Conservation (phyloP, 805 yeast genomes). For the Nakazawaea siamensis region DNA sequence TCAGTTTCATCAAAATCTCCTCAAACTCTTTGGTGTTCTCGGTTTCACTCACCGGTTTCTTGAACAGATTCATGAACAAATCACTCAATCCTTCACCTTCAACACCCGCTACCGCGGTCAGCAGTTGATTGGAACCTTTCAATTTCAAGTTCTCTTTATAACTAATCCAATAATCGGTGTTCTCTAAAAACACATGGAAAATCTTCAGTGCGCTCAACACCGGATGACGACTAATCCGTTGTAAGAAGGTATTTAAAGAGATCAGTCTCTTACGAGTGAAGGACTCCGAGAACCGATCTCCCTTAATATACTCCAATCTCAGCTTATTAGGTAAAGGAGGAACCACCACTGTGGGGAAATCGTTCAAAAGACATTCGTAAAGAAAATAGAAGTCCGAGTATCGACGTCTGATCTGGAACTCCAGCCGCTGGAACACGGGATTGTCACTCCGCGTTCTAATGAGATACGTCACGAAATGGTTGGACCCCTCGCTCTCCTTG, state of each 20-base stretch:
- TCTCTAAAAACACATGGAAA: constrained; percentile 63
- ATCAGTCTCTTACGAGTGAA: constrained; percentile 79
- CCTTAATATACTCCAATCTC: constrained; percentile 85
- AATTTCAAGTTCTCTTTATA: constrained; percentile 50
- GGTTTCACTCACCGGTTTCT: constrained; percentile 54
- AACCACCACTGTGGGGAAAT: constrained; percentile 76
- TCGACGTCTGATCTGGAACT: constrained; percentile 60
- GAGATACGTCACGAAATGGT: constrained; percentile 68
- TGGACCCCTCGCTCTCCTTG: constrained; percentile 66
- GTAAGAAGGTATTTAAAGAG: constrained; percentile 69
- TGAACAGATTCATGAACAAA: constrained; percentile 88
- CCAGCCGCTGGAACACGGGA: constrained; percentile 40
- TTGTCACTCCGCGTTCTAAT: constrained; percentile 56
- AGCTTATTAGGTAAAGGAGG: constrained; percentile 95
- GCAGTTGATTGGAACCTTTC: constrained; percentile 8
- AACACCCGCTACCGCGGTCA: constrained; percentile 19
- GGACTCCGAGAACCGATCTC: constrained; percentile 81
- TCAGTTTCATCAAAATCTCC: constrained; percentile 75
- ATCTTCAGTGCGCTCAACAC: constrained; percentile 59
- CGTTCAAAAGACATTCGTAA: constrained; percentile 65
- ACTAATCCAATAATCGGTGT: constrained; percentile 61
- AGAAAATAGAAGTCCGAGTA: constrained; percentile 82
- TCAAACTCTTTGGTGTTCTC: constrained; percentile 62
- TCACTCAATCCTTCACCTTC: constrained; percentile 78
- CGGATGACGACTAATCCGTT: constrained; percentile 70